phyloP scores from a whole-genome alignment of 768 basidiomycete species.

The Antrodiella citrinella region DNA sequence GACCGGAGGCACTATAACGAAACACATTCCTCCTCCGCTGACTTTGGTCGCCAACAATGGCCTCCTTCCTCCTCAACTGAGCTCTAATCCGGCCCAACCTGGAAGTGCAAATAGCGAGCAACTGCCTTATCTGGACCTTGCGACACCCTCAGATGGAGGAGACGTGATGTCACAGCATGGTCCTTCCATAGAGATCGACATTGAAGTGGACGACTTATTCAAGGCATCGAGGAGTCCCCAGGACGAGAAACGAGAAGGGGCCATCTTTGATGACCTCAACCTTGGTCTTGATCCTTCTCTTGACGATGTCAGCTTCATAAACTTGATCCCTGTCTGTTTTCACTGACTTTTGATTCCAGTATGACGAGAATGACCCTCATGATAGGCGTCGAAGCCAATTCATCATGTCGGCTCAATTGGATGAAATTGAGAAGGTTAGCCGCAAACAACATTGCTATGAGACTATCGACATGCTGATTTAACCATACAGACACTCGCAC shows the following conservation, averaged over 20 bases:
- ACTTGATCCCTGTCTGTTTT: slow-evolving; percentile 12
- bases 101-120: slow-evolving; percentile 29
- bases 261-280: slow-evolving; percentile 38
- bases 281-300: slow-evolving; percentile 34
- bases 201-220: slow-evolving; percentile 11
- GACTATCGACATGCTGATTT: slow-evolving; percentile 5
- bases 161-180: slow-evolving; percentile 11
- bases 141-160: slow-evolving; percentile 4
- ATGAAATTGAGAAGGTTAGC: slow-evolving; percentile 69
- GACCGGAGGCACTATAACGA: slow-evolving; percentile 23
- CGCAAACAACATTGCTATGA: slow-evolving; percentile 12
- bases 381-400: slow-evolving; percentile 71
- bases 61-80: slow-evolving; percentile 28
- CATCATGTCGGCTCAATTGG: slow-evolving; percentile 65
- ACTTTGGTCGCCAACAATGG: slow-evolving; percentile 29
- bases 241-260: slow-evolving; percentile 39
- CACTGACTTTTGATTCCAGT: slow-evolving; percentile 28
- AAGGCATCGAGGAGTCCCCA: slow-evolving; percentile 24
- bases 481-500: slow-evolving; percentile 15
- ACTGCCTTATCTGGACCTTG: slow-evolving; percentile 36
- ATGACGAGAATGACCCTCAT: slow-evolving; percentile 62
- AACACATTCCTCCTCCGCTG: slow-evolving; percentile 48
- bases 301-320: slow-evolving; percentile 28
- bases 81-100: slow-evolving; percentile 27
- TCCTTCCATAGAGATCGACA: not conserved